A percentile compares a stretch with the other conserved stretches of the same genome.
phyloP scores from a whole-genome alignment of 352 stramenopile genomes.

The Pythium periplocum region DNA sequence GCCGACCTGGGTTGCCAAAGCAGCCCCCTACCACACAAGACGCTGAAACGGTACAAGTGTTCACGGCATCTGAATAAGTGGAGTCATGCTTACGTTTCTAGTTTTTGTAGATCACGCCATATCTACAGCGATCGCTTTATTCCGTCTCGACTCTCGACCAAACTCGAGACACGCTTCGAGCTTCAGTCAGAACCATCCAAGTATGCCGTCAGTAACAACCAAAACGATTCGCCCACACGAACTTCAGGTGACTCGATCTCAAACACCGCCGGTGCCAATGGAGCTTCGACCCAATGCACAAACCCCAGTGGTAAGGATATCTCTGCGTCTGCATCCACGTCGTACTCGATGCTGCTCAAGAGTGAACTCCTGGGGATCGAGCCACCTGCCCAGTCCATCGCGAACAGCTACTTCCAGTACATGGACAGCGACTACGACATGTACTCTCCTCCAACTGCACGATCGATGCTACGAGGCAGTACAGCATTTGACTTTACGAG shows the following conservation, averaged over 20 bases:
- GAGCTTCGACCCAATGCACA: too few species aligned
- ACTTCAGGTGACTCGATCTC: too few species aligned
- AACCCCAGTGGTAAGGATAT: too few species aligned
- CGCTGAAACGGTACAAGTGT: slow-evolving; percentile 37
- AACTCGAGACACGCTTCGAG: slow-evolving; percentile 71
- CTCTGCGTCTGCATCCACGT: slow-evolving; percentile 1
- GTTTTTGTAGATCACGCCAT: slow-evolving; percentile 44
- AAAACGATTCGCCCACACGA: slow-evolving; percentile 5
- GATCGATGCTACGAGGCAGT: slow-evolving; percentile 18
- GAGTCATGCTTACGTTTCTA: background rate
- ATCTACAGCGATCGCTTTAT: slow-evolving; percentile 90
- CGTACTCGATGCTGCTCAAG: slow-evolving; percentile 76
- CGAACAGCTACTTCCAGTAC: slow-evolving; percentile 21
- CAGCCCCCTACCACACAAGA: slow-evolving; percentile 35
- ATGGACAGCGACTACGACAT: slow-evolving; percentile 12
- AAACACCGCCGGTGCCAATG: too few species aligned
- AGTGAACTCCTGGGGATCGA: slow-evolving; percentile 70
- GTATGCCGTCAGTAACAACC: slow-evolving; percentile 9
- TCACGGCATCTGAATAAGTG: background rate
- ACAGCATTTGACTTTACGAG: slow-evolving; percentile 18
- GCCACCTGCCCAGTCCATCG: slow-evolving; percentile 20
- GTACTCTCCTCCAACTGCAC: slow-evolving; percentile 18
- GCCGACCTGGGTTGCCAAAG: slow-evolving; percentile 16
- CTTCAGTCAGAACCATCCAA: slow-evolving; percentile 37
- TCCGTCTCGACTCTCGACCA: slow-evolving; percentile 60